phyloP scores from a whole-genome alignment of 148 eudicot genomes.

The Vaccinium darrowii region DNA sequence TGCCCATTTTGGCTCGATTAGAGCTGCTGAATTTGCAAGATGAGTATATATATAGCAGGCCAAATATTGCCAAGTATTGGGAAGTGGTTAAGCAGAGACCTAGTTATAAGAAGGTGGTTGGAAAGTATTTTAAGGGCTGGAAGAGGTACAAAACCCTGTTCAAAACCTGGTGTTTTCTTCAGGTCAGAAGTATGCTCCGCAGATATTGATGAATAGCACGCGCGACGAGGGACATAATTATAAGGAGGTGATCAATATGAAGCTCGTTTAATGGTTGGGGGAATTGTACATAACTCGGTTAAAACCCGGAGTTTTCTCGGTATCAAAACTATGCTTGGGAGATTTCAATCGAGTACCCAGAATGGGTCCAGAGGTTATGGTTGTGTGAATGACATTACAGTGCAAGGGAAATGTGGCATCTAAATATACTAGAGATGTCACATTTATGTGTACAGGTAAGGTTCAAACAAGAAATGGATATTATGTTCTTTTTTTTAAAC shows the following conservation, averaged over 20 bases:
- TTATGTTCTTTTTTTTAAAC: too few relatives aligned
- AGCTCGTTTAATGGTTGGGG: constrained; percentile 51
- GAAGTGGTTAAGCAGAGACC: constrained; percentile 59
- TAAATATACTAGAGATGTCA: too few relatives aligned
- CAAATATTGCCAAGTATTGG: constrained; percentile 71
- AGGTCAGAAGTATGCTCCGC: constrained; percentile 53
- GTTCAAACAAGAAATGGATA: too few relatives aligned
- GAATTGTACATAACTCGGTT: constrained; percentile 49
- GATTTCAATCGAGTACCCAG: constrained; percentile 19
- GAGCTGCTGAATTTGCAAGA: constrained; percentile 59
- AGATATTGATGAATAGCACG: constrained; percentile 38
- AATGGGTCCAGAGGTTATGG: too few relatives aligned
- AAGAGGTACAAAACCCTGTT: constrained; percentile 58
- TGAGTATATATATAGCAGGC: constrained; percentile 54
- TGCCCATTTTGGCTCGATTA: constrained; percentile 66
- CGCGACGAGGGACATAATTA: not conserved
- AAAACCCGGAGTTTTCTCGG: constrained; percentile 50
- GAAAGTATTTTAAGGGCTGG: constrained; percentile 81
- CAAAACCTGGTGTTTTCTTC: constrained; percentile 73
- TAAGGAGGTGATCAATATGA: constrained; percentile 45
- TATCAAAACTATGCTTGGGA: constrained; percentile 45
- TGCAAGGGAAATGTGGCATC: too few relatives aligned
- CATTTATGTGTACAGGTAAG: too few relatives aligned
- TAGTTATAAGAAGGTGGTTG: constrained; percentile 76
- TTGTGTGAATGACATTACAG: too few relatives aligned